Evolutionary conservation across 2,329 filamentous ascomycete genomes (phyloP).

Genomic region (Mycocentrospora acerina): DNA sequence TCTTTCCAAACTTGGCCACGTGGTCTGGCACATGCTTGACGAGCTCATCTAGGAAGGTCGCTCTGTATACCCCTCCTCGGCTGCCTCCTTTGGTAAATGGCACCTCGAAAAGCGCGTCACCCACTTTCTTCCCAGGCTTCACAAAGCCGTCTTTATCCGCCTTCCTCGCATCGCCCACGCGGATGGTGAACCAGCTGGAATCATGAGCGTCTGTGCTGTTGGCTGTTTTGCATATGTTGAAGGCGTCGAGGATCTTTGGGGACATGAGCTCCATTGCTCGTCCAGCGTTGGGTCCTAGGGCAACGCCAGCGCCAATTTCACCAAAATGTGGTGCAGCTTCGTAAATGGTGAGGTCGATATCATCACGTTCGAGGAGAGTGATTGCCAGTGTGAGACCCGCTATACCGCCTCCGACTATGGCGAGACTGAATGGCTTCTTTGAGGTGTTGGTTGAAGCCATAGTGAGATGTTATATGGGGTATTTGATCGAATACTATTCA

Average conservation of each 20-base stretch:
- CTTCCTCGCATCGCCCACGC: slow-evolving; percentile 34
- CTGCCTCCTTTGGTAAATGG: slow-evolving; percentile 22
- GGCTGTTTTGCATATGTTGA: slow-evolving; percentile 45
- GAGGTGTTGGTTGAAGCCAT: slow-evolving; percentile 21
- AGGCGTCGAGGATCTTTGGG: slow-evolving; percentile 43
- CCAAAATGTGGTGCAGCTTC: slow-evolving; percentile 57
- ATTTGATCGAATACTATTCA: background rate
- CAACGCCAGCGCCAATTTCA: slow-evolving; percentile 61
- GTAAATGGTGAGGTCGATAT: slow-evolving; percentile 55
- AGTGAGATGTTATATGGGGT: background rate
- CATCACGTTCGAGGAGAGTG: slow-evolving; percentile 50
- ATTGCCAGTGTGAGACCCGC: slow-evolving; percentile 58
- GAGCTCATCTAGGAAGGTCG: slow-evolving; percentile 54
- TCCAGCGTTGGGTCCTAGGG: slow-evolving; percentile 58
- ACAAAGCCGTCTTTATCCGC: slow-evolving; percentile 33
- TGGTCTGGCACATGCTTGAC: slow-evolving; percentile 50
- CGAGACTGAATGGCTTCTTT: slow-evolving; percentile 49
- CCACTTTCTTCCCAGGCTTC: slow-evolving; percentile 30
- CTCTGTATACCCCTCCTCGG: slow-evolving; percentile 49
- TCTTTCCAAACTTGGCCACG: slow-evolving; percentile 49
- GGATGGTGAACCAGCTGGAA: slow-evolving; percentile 33
- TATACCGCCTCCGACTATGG: slow-evolving; percentile 63
- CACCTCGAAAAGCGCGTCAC: slow-evolving; percentile 33
- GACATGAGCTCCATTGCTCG: slow-evolving; percentile 58
- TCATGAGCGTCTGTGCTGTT: slow-evolving; percentile 35